Base-by-base conservation (phyloP, 768 basidiomycete species). In the Boletellus ananiceps region DNA sequence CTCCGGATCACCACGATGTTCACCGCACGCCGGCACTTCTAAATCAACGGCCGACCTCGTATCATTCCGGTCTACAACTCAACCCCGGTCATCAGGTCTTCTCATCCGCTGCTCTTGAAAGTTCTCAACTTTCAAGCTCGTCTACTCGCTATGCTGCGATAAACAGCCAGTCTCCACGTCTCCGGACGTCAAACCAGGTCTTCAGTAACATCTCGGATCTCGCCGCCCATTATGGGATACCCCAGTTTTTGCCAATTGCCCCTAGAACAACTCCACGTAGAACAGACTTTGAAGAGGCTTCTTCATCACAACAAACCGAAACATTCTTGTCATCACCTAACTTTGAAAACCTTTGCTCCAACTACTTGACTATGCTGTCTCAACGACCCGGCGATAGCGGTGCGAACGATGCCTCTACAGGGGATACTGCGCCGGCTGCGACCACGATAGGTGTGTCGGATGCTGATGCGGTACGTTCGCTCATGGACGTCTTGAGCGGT, bases 151-250 rank as follows among this genome's bases (percentile, higher is more conserved):
- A 86, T 88, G 85, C 59, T 63, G 62, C 77, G 63, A 60, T 88
- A 80, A 84, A 71, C 70, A 65, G 67, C 23, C 62, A 66, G 50
- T 66, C 69, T 60, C 65, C 69, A 65, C 82, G 83, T 86, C 85
- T 72, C 68, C 71, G 81, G 83, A 84, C 86, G 73, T 78, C 78
- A 35, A 73, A 72, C 49, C 73, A 74, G 71, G 78, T 86, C 57
- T 86, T 86, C 61, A 69, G 72, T 60, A 78, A 79, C 66, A 70
- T 82, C 46, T 76, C 78, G 69, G 86, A 84, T 71, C 72, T 86
- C 49, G 82, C 85, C 59, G 74, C 81, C 61, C 86, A 87, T 50
- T 82, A 88, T 86, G 86, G 86, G 70, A 81, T 88, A 64, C 86
- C 87, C 52, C 78, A 81, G 57, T 77, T 74, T 54, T 68, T 89